Base-by-base conservation (phyloP, 2,329 filamentous ascomycete genomes). In the Alternaria gansuensis region DNA sequence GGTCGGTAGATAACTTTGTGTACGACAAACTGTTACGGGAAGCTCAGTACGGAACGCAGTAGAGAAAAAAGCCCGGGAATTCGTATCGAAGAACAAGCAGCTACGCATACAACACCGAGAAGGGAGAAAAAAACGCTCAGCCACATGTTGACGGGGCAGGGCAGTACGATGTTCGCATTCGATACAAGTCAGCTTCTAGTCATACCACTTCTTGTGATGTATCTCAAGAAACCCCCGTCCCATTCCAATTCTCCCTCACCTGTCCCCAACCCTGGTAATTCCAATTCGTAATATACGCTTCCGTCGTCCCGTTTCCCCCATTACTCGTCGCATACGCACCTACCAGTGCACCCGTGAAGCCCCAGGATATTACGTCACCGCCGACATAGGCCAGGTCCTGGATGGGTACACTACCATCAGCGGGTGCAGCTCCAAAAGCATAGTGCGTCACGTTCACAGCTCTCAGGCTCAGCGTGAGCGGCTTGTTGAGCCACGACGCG, bases 261-360 rank as follows among this genome's bases (percentile, higher is more conserved):
- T 71, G 66, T 9, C 66, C 66, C 54, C 54, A 53, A 2, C 67
- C 64, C 31, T 41, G 29, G 44, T 71, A 71, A n/a, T 71, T 77
- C 82, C 83, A 85, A 21, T 80, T 74, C 5, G 74, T 78, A 48
- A 85, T 72, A 66, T 83, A 85, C 3, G 81, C 82, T 4, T 79
- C 76, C 31, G 79, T 79, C 2, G 65, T 76, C 2, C 77, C 80
- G 10, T 76, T 69, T 2, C 78, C 77, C 0, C 83, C 83, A 62
- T 86, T 86, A 28, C 74, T 83, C 4, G 84, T 86, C 39, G 80
- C 81, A 67, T 85, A 86, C 1, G 81, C 77, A 0, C 84, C 84
- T 0, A 87, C 60, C 21, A 86, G 71, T 1, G 80, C 79, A 0
- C 84, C 83, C 78, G 63, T 70, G 45, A 74, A 73, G 6, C 69